Conservation (phyloP, 768 basidiomycete species). For the Suillus ampliporus region DNA sequence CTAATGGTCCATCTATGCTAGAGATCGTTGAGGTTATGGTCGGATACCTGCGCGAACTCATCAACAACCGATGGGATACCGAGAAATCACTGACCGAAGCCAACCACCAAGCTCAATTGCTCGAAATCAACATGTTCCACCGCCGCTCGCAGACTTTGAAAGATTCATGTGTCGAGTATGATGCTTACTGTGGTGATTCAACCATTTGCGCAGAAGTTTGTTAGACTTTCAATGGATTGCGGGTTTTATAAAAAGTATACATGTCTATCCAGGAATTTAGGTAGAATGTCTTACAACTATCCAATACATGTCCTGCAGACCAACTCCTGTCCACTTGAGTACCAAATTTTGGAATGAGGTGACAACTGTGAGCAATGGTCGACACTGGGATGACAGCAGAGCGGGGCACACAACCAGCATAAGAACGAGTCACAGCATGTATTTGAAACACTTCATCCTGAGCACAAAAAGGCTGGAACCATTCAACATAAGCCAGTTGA, state of each 20-base stretch:
- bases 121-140: background rate
- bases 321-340: background rate
- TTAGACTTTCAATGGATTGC: no score
- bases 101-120: background rate
- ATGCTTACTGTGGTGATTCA: background rate
- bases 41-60: background rate
- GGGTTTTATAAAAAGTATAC: background rate
- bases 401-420: background rate
- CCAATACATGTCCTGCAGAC: background rate
- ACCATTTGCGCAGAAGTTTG: background rate
- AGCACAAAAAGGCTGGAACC: constrained; percentile 15
- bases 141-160: no score
- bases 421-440: background rate
- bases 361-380: background rate
- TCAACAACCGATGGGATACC: background rate
- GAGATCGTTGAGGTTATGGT: background rate
- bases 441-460: background rate
- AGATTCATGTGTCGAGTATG: no score
- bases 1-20: background rate
- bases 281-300: background rate
- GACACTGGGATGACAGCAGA: background rate
- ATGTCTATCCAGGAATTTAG: background rate
- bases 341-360: background rate
- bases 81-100: background rate
- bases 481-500: constrained; percentile 32